Base-by-base conservation (phyloP, 2,329 filamentous ascomycete genomes). In the Berkeleyomyces rouxiae region DNA sequence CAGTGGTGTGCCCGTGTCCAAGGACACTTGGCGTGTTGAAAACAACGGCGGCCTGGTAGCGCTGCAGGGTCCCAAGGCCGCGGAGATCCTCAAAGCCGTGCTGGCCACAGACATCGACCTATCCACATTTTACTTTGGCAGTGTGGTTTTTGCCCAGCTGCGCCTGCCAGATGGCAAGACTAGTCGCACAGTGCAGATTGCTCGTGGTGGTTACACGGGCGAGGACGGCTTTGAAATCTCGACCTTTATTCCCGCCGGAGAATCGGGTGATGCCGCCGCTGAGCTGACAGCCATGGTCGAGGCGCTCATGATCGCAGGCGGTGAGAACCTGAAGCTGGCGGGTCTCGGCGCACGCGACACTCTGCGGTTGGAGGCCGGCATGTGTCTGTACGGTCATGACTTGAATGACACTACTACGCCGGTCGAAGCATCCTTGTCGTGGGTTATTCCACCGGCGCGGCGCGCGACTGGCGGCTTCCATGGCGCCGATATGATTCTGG, bases 301-400 rank as follows among this genome's bases (percentile, higher is more conserved):
- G 71, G 77, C 83, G 33, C 79, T 96, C 33, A 80, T 96, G 57
- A 72, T 79, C 47, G 76, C 81, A 40, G 85, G 85, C 36, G 82
- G 84, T 9, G 78, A 80, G 66, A 75, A 74, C 60, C 77, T 96
- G 13, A 86, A 87, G 70, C 81, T 96, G 55, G 90, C 92, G 1
- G 93, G 93, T 2, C 81, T 99, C 0, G 93, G 91, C 7, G 90
- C 93, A 2, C 83, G 93, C 67, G 93, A 99, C 74, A 95, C 87
- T 66, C 82, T 99, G 65, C 85, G 93, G 57, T 83, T 99, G 39
- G 93, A 99, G 76, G 93, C 93, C 0, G 93, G 93, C 65, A 95
- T 99, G 92, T 99, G 93, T 74, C 81, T 99, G n/a, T 99, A 99
- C 75, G 93, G 93, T n/a, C 90, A 97, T 75, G 93, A 99, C 73